These are phyloP conservation scores for Botrytis hyacinthi DNA, from an alignment of 2,329 filamentous ascomycete species.

Conservation along the genomic window DNA sequence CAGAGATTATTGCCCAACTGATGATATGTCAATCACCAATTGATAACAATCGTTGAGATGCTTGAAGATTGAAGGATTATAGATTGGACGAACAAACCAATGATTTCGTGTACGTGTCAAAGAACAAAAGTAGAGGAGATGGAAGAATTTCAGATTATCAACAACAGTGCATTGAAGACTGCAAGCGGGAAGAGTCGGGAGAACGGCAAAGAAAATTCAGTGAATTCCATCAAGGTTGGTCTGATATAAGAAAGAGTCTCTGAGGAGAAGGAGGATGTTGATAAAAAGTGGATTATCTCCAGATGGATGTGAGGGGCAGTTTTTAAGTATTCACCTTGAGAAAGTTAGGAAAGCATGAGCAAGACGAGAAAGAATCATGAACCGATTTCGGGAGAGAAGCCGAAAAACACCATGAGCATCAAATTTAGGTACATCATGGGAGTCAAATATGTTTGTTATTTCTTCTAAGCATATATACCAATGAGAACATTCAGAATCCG, in stretches of 20 bases:
- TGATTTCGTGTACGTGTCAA: not conserved
- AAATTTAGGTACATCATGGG: not conserved
- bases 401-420: not conserved
- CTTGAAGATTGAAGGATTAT: not conserved
- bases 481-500: not conserved
- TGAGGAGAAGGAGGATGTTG: conserved; percentile 9
- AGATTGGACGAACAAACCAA: conserved; percentile 3
- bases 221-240: not conserved
- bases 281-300: not conserved
- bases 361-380: conserved; percentile 2
- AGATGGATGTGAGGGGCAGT: not conserved
- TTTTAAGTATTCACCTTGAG: not conserved
- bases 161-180: not conserved
- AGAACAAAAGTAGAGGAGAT: conserved; percentile 2
- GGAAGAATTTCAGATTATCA: not conserved
- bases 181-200: not conserved
- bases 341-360: not conserved
- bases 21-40: not conserved
- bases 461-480: not conserved
- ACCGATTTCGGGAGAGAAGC: not conserved
- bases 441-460: not conserved
- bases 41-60: not conserved
- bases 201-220: not conserved
- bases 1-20: conserved; percentile 9
- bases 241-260: not conserved